A percentile compares a stretch with the other conserved stretches of the same genome.
phyloP scores from a whole-genome alignment of 371 early-diverging fungal species.

The Blakeslea trispora region DNA sequence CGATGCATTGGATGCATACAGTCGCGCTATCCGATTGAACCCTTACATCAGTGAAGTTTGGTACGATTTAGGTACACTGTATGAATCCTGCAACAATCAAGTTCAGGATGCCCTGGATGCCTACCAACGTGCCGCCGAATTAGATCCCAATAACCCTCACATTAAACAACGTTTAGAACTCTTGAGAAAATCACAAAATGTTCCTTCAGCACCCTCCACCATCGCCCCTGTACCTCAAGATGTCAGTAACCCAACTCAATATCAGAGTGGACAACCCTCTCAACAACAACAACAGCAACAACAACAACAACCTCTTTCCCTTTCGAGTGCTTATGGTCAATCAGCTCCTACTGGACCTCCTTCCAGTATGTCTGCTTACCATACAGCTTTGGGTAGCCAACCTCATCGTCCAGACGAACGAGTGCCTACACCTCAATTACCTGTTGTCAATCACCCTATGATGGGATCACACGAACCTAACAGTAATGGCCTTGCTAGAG shows the following conservation, averaged over 20 bases:
- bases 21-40: conserved; percentile 88
- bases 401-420: conserved; percentile 28
- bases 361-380: conserved; percentile 43
- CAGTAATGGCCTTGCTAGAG: conserved; percentile 37
- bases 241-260: conserved; percentile 59
- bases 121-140: conserved; percentile 85
- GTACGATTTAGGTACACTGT: conserved; percentile 92
- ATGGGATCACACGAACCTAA: conserved; percentile 27
- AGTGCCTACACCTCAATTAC: conserved; percentile 33
- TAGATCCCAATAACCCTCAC: conserved; percentile 75
- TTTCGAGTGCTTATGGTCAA: conserved; percentile 35
- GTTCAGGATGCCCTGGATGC: conserved; percentile 94
- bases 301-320: too few relatives aligned
- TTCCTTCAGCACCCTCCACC: not conserved
- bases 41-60: conserved; percentile 94
- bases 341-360: conserved; percentile 38
- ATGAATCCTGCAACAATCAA: conserved; percentile 96
- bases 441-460: conserved; percentile 18
- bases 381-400: conserved; percentile 17
- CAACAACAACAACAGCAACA: too few relatives aligned
- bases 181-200: conserved; percentile 44
- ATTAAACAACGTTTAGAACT: conserved; percentile 85
- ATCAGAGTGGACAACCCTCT: conserved; percentile 36
- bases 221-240: conserved; percentile 65
- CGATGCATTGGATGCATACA: conserved; percentile 95